Percentiles rank a stretch among this genome's conserved stretches.
These are phyloP conservation scores for Sporisorium sorghi DNA, from an alignment of 1,284 basidiomycete genomes.

Conservation along the genomic window DNA sequence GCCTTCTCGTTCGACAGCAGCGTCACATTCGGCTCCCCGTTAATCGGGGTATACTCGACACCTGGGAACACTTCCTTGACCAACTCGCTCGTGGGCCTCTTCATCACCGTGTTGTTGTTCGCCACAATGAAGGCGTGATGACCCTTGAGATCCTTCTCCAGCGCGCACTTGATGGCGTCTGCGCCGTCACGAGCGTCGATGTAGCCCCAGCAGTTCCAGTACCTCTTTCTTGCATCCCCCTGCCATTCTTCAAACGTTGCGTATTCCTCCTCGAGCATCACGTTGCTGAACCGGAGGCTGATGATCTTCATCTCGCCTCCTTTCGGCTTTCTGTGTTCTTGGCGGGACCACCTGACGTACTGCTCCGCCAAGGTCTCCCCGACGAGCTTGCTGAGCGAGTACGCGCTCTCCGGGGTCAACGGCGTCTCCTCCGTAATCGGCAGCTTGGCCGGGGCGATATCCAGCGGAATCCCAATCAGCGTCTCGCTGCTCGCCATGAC, in stretches of 20 bases:
- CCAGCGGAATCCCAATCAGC: slow-evolving; percentile 70
- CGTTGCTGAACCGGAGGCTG: slow-evolving; percentile 70
- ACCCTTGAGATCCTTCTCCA: slow-evolving; percentile 67
- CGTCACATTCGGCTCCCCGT: slow-evolving; percentile 52
- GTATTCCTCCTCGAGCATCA: slow-evolving; percentile 70
- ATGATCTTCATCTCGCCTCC: slow-evolving; percentile 67
- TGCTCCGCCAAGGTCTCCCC: slow-evolving; percentile 70
- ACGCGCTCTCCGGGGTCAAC: slow-evolving; percentile 69
- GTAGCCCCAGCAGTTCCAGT: slow-evolving; percentile 56
- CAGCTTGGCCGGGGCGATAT: slow-evolving; percentile 63
- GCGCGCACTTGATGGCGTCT: slow-evolving; percentile 68
- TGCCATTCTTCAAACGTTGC: slow-evolving; percentile 69
- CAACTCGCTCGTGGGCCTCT: slow-evolving; percentile 66
- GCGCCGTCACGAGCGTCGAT: slow-evolving; percentile 70
- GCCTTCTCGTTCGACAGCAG: slow-evolving; percentile 69
- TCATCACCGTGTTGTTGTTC: slow-evolving; percentile 70
- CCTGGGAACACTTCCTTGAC: slow-evolving; percentile 69
- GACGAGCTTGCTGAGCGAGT: slow-evolving; percentile 70
- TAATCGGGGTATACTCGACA: slow-evolving; percentile 57
- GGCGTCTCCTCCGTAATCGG: slow-evolving; percentile 69
- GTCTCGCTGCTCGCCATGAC: slow-evolving; percentile 70
- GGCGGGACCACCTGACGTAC: slow-evolving; percentile 69
- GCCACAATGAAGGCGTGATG: slow-evolving; percentile 70
- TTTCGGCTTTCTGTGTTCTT: slow-evolving; percentile 16
- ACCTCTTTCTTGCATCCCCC: slow-evolving; percentile 59